Percentiles rank a stretch among this genome's conserved stretches.
Conservation (phyloP, 257 asterid genomes). For the Solanum appendiculatum region DNA sequence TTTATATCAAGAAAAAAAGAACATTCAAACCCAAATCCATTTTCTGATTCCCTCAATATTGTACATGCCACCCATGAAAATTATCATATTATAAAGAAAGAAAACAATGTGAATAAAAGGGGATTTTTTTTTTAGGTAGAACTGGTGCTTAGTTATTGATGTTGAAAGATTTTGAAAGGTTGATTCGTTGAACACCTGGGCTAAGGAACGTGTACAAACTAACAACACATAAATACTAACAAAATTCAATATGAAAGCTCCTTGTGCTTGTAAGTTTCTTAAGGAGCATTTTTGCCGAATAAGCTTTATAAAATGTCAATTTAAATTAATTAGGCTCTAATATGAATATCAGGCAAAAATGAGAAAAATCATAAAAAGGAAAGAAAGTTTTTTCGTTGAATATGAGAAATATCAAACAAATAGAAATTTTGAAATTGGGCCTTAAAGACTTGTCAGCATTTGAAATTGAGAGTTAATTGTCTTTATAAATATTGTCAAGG, state of each 20-base stretch:
- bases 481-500: too few species aligned
- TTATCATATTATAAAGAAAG: background rate
- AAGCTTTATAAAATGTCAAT: too few species aligned
- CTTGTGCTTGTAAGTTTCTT: background rate
- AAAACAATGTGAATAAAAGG: background rate
- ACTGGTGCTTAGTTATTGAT: background rate
- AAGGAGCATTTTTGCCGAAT: too few species aligned
- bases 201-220: background rate
- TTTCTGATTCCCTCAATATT: background rate
- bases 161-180: conserved; percentile 1
- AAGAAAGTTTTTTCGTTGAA: too few species aligned
- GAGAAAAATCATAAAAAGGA: too few species aligned
- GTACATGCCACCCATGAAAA: background rate
- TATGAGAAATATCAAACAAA: background rate
- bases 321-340: too few species aligned
- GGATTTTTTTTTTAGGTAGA: background rate
- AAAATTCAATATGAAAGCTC: background rate
- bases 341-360: too few species aligned
- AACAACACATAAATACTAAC: background rate
- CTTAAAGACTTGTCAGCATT: background rate
- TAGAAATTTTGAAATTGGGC: background rate
- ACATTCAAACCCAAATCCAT: background rate
- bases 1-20: background rate
- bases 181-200: background rate
- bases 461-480: background rate